Evolutionary conservation across 805 yeast species (phyloP), one percentile per base, ranked within the genome.

Genomic region (Candida dendrica): DNA sequence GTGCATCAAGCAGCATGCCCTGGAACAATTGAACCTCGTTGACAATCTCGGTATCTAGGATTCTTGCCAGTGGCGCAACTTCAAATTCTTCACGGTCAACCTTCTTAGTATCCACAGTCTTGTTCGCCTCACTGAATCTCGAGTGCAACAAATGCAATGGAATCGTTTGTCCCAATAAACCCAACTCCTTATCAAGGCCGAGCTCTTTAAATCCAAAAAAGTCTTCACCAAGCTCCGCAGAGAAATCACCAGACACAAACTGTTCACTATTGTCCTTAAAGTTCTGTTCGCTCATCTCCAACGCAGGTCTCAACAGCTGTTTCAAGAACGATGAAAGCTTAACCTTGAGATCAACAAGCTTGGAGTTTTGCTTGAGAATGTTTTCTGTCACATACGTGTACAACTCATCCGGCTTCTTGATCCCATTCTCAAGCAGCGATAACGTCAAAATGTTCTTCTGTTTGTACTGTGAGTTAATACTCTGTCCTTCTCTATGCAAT

Each of bases 121-220:
- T 68, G 47, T 66, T 71, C n/a, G 81, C 73, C 44, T 73, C 81
- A 37, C 80, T 79, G 38, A 85, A 69, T 45, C 83, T 72, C 8
- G 95, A 79, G 51, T 88, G 96, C 31, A 93, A 67, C 43, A 93
- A 67, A 61, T 91, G 95, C 36, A 95, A 69, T 2, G 99, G 98
- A 22, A 93, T 88, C 0, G 95, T 77, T 3, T 90, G 75, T 24
- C 90, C 83, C 39, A 89, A 64, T 58, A 91, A 68, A 10, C 91
- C 90, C 59, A 88, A 84, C 60, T 93, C 99, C 53, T 83, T 86
- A 55, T 91, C 98, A 41, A 93, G 66, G 0, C 98, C 98, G 38
- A 93, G 69, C 50, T 91, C 98, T 57, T 77, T 84, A 69, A 93
- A 95, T 0, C 99, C 99, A 66, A 95, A 95, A 72, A 90, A 93